Conservation (phyloP, 2,329 filamentous ascomycete genomes). For the Metarhizium album region DNA sequence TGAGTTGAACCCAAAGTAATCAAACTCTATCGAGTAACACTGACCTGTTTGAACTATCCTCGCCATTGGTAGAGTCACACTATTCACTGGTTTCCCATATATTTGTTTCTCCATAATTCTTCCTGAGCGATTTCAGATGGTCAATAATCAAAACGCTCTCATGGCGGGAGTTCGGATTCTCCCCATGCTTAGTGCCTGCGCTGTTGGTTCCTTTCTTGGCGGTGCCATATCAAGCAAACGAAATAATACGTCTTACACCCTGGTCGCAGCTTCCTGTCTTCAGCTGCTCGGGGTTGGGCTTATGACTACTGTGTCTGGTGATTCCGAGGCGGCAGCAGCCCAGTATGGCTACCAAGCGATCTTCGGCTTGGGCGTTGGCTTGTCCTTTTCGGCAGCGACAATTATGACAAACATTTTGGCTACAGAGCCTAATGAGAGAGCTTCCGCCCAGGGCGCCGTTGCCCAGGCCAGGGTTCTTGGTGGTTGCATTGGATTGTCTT, state of each 20-base stretch:
- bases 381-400: slow-evolving; percentile 45
- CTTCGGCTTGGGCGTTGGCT: slow-evolving; percentile 48
- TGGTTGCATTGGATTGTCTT: slow-evolving; percentile 46
- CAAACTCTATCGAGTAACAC: not conserved
- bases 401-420: slow-evolving; percentile 46
- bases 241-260: slow-evolving; percentile 42
- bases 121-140: slow-evolving; percentile 50
- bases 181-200: slow-evolving; percentile 46
- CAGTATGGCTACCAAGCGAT: slow-evolving; percentile 46
- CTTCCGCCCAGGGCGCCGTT: slow-evolving; percentile 48
- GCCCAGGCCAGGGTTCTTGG: slow-evolving; percentile 50
- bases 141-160: slow-evolving; percentile 41
- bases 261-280: slow-evolving; percentile 37
- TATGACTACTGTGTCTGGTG: slow-evolving; percentile 31
- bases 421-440: slow-evolving; percentile 36
- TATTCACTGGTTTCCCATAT: slow-evolving; percentile 47
- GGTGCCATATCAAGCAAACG: slow-evolving; percentile 41
- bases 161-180: slow-evolving; percentile 46
- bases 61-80: slow-evolving; percentile 32
- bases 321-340: slow-evolving; percentile 22
- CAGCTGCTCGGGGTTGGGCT: slow-evolving; percentile 43
- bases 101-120: slow-evolving; percentile 47
- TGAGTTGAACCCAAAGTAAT: slow-evolving; percentile 19
- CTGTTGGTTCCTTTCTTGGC: slow-evolving; percentile 44
- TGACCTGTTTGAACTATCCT: not conserved